Evolutionary conservation across 1,284 basidiomycete species (phyloP).

Genomic region (Trichosporon sp.): DNA sequence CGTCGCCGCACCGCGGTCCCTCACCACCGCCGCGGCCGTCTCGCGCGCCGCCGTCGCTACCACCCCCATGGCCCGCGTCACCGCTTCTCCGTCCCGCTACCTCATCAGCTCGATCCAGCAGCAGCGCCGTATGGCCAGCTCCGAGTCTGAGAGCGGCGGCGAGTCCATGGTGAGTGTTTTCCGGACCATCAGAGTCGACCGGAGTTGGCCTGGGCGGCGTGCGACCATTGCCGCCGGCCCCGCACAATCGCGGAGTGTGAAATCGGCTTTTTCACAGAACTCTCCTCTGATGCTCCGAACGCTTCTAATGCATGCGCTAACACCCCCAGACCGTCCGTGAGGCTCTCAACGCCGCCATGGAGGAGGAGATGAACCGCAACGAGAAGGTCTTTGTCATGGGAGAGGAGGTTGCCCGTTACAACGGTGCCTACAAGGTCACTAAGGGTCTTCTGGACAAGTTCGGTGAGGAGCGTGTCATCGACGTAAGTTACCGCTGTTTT

Average conservation of each 20-base stretch:
- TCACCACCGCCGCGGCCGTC: slow-evolving; percentile 40
- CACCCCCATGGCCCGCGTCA: slow-evolving; percentile 40
- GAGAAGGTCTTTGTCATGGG: slow-evolving; percentile 93
- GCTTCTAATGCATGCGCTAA: neutral
- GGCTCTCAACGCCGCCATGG: slow-evolving; percentile 95
- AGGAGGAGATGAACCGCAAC: slow-evolving; percentile 98
- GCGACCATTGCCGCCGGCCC: slow-evolving; percentile 12
- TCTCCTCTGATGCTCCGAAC: neutral
- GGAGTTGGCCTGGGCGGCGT: neutral
- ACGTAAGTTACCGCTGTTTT: slow-evolving; percentile 50
- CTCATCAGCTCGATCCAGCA: slow-evolving; percentile 26
- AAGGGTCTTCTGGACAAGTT: slow-evolving; percentile 99
- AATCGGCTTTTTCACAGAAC: slow-evolving; percentile 10
- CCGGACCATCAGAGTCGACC: neutral
- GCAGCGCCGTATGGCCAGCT: slow-evolving; percentile 33
- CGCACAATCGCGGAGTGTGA: neutral
- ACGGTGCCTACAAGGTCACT: slow-evolving; percentile 99
- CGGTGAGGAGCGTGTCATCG: slow-evolving; percentile 96
- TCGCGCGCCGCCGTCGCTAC: slow-evolving; percentile 35
- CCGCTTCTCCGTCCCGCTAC: slow-evolving; percentile 27
- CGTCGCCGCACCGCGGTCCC: slow-evolving; percentile 54
- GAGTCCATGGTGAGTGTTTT: slow-evolving; percentile 38
- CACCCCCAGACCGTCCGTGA: slow-evolving; percentile 86
- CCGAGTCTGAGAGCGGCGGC: slow-evolving; percentile 37
- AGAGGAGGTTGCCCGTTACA: slow-evolving; percentile 98